Evolutionary conservation across 805 yeast species (phyloP), one percentile per base, ranked within the genome.

Genomic region (Metschnikowia gruessii): DNA sequence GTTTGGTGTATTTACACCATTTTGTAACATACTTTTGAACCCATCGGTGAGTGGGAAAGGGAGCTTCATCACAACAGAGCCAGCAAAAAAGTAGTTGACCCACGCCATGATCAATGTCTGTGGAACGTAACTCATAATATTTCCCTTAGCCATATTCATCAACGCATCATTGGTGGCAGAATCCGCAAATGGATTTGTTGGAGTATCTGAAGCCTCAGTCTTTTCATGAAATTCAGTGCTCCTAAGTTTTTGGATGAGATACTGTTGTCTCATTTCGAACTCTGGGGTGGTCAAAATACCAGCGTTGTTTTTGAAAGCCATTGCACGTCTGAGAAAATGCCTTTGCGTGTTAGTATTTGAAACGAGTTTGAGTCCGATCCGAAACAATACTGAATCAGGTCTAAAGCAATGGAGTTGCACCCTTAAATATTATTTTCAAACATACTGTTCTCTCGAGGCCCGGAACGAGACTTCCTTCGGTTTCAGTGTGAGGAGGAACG

Each of bases 61-160:
- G 44, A 94, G 72, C 53, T 68, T 70, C 76, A 72, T 86, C 40
- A 89, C 79, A 13, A 91, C 83, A 53, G 90, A 89, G 0, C 97
- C 97, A 12, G 92, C 88, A 65, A 89, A 94, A 69, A 92, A 91
- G 59, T 82, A 87, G 60, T 87, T 88, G 50, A 92, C 92, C 96
- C 97, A 94, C 60, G 90, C 89, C 97, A 94, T 91, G 53, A 91
- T 85, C 33, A 91, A 64, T 0, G 97, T 88, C 68, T 94, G 98
- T 1, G 98, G 97, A 16, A 90, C 79, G 62, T 83, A 87, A 65
- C 82, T 87, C 60, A 91, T 83, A 53, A 89, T 69, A 61, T 89
- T 91, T 8, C 85, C 83, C 61, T 89, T 89, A 48, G 90, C 78
- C 83, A 87, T 83, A 40, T 75, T 77, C 73, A 83, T 74, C 75